Evolutionary conservation across 495 filamentous ascomycete genomes (phyloP), one percentile per base, ranked within the genome.

Genomic region (Emericellopsis terricola): DNA sequence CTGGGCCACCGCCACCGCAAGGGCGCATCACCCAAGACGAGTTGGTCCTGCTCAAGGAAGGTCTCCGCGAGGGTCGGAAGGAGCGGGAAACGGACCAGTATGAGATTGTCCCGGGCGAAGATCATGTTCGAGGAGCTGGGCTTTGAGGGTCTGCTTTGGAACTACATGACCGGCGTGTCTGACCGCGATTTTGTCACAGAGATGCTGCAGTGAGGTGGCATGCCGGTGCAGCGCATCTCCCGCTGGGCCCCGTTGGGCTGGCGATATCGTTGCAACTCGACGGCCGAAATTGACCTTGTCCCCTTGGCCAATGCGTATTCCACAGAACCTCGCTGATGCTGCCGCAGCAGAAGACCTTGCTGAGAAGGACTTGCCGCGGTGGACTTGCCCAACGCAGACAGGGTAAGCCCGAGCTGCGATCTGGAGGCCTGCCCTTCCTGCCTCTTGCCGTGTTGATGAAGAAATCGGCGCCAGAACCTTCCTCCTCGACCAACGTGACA

Each of bases 141-240:
- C 36, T 94, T 94, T 44, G 75, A 79, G 0, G 76, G 73, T 4
- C 57, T 92, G 20, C 60, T 87, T 32, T 74, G 71, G 60, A 96
- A 94, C 59, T 81, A 72, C 7, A 73, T 96, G 73, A 72, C 70
- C 41, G 78, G 72, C 16, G 83, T 92, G 15, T 74, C 67, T 6
- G 83, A 93, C 53, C 75, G 87, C 31, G 85, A 94, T 45, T 94
- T 94, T 43, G 75, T 87, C 8, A 68, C 85, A 49, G 85, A 94
- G 65, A 76, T 71, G 3, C 76, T 96, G 64, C 82, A 91, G 59
- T 96, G 86, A 81, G 80, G 71, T 15, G 62, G 71, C 30, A 78
- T 75, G 48, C 63, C 92, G 39, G 92, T 91, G 78, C 64, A 74
- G 33, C 85, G 94, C 56, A 68, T 94, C 31, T 82, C 74, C 27